Evolutionary conservation across 2,329 filamentous ascomycete genomes (phyloP), one percentile per base, ranked within the genome.

Genomic region (Aspergillus latus): DNA sequence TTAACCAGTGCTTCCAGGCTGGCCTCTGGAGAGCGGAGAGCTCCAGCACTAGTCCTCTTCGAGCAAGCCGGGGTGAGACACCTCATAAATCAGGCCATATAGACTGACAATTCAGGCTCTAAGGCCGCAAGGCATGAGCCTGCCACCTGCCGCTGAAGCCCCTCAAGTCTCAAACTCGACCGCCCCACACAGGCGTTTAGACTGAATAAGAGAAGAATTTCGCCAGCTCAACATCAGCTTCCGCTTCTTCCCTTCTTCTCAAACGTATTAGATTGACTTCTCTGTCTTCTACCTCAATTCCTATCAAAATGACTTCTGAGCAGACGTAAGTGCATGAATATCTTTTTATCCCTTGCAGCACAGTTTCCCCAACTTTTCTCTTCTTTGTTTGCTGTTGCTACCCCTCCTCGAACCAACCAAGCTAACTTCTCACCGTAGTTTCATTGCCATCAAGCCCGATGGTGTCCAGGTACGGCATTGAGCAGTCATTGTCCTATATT

Each of bases 391-490:
- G 11, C 32, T 8, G 13, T 9, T 37, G 32, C 49, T 57, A 57
- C 59, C 64, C 63, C 61, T 62, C 61, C 13, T 16, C 40, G 15
- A 36, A 59, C 59, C 55, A 58, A 53, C 62, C 51, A 66, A 66
- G 65, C 70, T 76, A 67, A 77, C 57, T 59, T 60, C 58, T 68
- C 60, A 57, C 47, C 60, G 68, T 73, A 97, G 93, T 84, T 97
- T 97, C 90, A 97, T 97, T 86, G 94, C 94, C 77, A 91, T 99
- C 87, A 99, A 99, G 92, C 94, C 93, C 72, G 94, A 97, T 82
- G 94, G 94, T 79, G 94, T 97, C 82, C 94, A 97, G 88, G 92
- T 96, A 88, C 68, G 70, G 26, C 52, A 56, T 47, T 51, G 28
- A 52, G 43, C 50, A 47, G 43, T 40, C 26, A 29, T 40, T 40